These are phyloP conservation scores for Mycena floridula DNA, from an alignment of 768 basidiomycete genomes.

Conservation along the genomic window DNA sequence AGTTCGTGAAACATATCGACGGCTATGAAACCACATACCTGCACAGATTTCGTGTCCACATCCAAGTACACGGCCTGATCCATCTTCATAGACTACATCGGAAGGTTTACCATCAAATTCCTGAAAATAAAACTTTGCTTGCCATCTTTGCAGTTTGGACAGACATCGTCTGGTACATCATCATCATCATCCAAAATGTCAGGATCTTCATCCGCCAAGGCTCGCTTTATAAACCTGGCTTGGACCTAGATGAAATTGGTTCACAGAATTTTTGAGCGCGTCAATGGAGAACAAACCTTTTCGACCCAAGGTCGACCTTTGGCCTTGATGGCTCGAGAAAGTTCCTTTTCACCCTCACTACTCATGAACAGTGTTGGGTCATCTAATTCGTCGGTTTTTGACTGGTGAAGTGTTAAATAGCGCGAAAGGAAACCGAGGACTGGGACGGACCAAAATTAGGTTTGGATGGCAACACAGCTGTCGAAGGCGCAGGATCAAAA, in stretches of 20 bases:
- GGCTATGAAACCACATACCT: conserved; percentile 25
- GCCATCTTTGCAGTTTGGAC: conserved; percentile 62
- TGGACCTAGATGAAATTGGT: too few relatives aligned
- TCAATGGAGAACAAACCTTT: too few relatives aligned
- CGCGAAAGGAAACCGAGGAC: conserved; percentile 17
- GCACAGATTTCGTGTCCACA: conserved; percentile 68
- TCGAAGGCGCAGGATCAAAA: conserved; percentile 70
- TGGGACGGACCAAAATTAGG: conserved; percentile 60
- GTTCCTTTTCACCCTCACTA: conserved; percentile 46
- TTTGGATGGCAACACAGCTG: conserved; percentile 72
- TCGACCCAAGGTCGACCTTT: conserved; percentile 36
- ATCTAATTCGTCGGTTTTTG: conserved; percentile 36
- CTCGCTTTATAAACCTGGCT: conserved; percentile 38
- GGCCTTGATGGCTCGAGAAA: conserved; percentile 49
- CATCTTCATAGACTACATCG: conserved; percentile 36
- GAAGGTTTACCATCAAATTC: not conserved
- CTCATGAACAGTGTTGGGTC: conserved; percentile 47
- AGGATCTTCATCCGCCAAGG: conserved; percentile 36
- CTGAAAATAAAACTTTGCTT: not conserved
- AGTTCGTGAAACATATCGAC: not conserved
- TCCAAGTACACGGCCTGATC: conserved; percentile 51
- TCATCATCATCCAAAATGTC: conserved; percentile 32
- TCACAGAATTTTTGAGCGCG: too few relatives aligned
- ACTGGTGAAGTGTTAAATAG: conserved; percentile 2
- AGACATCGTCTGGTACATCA: conserved; percentile 39